Conservation (phyloP, 1,284 basidiomycete genomes). For the Testicularia cyperi region DNA sequence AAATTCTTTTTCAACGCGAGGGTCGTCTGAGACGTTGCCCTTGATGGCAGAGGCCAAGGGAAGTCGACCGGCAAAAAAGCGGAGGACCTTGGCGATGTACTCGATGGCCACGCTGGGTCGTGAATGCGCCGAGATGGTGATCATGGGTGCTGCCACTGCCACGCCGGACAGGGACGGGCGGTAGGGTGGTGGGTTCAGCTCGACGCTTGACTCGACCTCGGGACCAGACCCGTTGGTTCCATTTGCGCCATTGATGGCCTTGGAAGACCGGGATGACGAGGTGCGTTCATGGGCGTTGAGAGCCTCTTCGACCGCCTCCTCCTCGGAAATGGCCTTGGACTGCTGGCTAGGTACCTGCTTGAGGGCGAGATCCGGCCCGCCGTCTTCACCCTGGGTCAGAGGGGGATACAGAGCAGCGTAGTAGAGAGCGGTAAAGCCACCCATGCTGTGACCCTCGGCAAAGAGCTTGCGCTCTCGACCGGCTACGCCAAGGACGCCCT, state of each 20-base stretch:
- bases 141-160: constrained; percentile 62
- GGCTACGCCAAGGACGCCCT: constrained; percentile 10
- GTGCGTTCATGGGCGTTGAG: constrained; percentile 19
- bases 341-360: constrained; percentile 29
- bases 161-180: constrained; percentile 56
- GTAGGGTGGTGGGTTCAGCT: constrained; percentile 12
- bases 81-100: constrained; percentile 59
- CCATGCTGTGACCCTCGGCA: constrained; percentile 62
- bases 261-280: too few relatives aligned
- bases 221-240: not conserved
- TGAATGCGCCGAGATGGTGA: constrained; percentile 61
- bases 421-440: constrained; percentile 61
- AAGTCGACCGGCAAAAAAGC: constrained; percentile 61
- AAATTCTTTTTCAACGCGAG: constrained; percentile 58
- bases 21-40: constrained; percentile 65
- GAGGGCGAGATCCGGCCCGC: constrained; percentile 22
- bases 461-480: constrained; percentile 52
- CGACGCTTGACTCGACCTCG: not conserved
- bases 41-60: constrained; percentile 62
- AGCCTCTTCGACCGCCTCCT: constrained; percentile 18
- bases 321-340: constrained; percentile 12
- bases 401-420: constrained; percentile 56
- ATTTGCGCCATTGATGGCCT: not conserved
- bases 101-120: constrained; percentile 61
- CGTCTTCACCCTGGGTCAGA: constrained; percentile 15